A percentile compares a stretch with the other conserved stretches of the same genome.
Evolutionary conservation across 2,329 filamentous ascomycete species (phyloP).

Genomic region (Leptodontidium sp.): DNA sequence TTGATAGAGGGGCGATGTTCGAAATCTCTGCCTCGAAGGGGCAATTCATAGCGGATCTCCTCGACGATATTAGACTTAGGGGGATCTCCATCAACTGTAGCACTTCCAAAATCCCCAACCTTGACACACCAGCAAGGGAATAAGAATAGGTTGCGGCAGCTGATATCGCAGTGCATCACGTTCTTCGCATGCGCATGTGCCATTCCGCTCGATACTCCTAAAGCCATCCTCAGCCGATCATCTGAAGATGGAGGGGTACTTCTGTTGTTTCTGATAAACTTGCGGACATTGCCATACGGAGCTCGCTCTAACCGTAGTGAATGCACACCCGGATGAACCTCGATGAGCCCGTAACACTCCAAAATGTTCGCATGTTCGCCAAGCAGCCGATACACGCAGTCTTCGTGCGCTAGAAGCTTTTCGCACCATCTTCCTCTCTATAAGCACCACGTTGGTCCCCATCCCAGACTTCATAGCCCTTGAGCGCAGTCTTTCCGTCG

Average conservation of each 20-base stretch:
- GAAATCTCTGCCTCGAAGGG: slow-evolving; percentile 1
- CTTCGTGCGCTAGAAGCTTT: slow-evolving; percentile 11
- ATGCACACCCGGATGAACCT: slow-evolving; percentile 14
- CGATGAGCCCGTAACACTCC: slow-evolving; percentile 5
- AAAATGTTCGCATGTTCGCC: slow-evolving; percentile 13
- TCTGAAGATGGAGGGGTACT: slow-evolving; percentile 17
- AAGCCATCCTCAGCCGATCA: slow-evolving; percentile 10
- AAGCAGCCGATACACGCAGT: slow-evolving; percentile 3
- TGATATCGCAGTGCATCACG: slow-evolving; percentile 26
- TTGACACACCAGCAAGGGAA: slow-evolving; percentile 25
- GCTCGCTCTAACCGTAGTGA: slow-evolving; percentile 11
- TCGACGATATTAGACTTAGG: neutral
- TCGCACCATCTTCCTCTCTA: slow-evolving; percentile 18
- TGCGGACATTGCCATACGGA: slow-evolving; percentile 5
- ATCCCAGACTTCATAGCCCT: slow-evolving; percentile 9
- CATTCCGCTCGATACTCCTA: slow-evolving; percentile 23
- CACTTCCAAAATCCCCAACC: slow-evolving; percentile 28
- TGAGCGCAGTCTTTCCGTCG: slow-evolving; percentile 9
- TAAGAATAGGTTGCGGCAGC: slow-evolving; percentile 28
- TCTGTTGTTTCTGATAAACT: slow-evolving; percentile 15
- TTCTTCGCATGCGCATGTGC: slow-evolving; percentile 26
- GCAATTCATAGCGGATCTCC: slow-evolving; percentile 14
- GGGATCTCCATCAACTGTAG: neutral
- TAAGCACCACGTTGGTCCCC: neutral
- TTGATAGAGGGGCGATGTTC: slow-evolving; percentile 18